Percentiles rank a stretch among this genome's conserved stretches.
phyloP scores from a whole-genome alignment of 164 flowering plant species.

The Stephania cephalantha region DNA sequence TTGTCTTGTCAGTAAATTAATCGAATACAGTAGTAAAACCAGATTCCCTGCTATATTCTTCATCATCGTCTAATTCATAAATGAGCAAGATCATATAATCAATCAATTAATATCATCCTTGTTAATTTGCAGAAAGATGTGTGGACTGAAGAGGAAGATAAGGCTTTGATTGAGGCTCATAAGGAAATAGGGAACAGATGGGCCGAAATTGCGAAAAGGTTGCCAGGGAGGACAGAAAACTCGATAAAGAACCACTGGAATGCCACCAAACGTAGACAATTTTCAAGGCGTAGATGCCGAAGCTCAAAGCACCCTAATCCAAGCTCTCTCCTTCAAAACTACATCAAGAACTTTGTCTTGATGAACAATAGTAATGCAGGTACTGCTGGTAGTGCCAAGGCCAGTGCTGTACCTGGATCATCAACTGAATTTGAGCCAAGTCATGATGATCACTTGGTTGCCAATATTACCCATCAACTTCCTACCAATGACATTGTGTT shows the following conservation, averaged over 20 bases:
- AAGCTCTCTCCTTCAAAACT: slow-evolving; percentile 32
- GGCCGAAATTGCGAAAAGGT: slow-evolving; percentile 48
- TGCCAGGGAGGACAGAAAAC: slow-evolving; percentile 58
- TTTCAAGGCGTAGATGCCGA: slow-evolving; percentile 22
- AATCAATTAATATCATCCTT: not conserved
- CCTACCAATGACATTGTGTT: not conserved
- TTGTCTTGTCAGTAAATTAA: not conserved
- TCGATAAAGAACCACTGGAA: slow-evolving; percentile 69
- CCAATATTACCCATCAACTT: slow-evolving; percentile 3
- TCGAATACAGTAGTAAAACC: not conserved
- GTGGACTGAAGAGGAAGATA: slow-evolving; percentile 58
- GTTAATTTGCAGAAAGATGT: slow-evolving; percentile 33
- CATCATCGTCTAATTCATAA: not conserved
- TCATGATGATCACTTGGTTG: slow-evolving; percentile 12
- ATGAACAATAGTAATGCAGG: not conserved
- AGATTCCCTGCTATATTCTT: not conserved
- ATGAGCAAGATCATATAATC: not conserved
- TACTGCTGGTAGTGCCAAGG: not conserved
- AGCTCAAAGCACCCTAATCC: slow-evolving; percentile 13
- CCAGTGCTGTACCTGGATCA: not conserved
- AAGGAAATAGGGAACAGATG: slow-evolving; percentile 46
- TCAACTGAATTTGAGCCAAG: not conserved
- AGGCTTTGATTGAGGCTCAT: slow-evolving; percentile 39
- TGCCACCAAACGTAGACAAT: slow-evolving; percentile 49
- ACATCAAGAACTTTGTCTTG: slow-evolving; percentile 31